phyloP scores from a whole-genome alignment of 2,329 filamentous ascomycete species.

The Hirsutella rhossiliensis region DNA sequence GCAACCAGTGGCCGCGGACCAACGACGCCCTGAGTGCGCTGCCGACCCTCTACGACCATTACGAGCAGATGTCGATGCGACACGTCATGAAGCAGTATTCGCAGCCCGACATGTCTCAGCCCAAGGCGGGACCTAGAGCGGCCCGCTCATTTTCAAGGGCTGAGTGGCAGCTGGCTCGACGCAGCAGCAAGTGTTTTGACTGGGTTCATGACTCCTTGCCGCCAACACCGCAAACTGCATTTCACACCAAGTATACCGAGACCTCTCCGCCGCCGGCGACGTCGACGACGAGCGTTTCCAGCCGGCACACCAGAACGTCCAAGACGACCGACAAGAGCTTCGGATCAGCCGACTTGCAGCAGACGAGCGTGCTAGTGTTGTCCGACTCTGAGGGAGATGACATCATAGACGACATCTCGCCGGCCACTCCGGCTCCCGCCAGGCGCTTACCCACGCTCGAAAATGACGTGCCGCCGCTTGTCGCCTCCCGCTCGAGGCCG shows the following conservation, averaged over 20 bases:
- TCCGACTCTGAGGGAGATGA: conserved; percentile 43
- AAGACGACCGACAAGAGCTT: conserved; percentile 34
- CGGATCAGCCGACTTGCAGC: conserved; percentile 36
- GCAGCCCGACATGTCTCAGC: conserved; percentile 1
- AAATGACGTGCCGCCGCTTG: conserved; percentile 3
- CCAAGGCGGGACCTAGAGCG: not conserved
- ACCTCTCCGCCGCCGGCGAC: conserved; percentile 21
- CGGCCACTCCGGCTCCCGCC: not conserved
- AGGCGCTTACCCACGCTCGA: not conserved
- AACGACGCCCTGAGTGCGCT: conserved; percentile 23
- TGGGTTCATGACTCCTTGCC: conserved; percentile 5
- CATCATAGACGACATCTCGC: conserved; percentile 8
- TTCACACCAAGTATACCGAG: conserved; percentile 9
- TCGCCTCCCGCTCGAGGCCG: conserved; percentile 3
- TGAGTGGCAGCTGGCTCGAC: not conserved
- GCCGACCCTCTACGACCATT: conserved; percentile 43
- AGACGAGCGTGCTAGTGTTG: conserved; percentile 43
- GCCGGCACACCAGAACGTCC: conserved; percentile 41
- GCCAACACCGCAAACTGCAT: conserved; percentile 9
- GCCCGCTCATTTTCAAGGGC: not conserved
- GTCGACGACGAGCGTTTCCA: conserved; percentile 40
- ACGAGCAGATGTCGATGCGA: conserved; percentile 43
- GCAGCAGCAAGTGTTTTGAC: conserved; percentile 4
- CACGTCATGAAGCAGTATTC: conserved; percentile 21
- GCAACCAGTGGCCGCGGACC: conserved; percentile 9